Evolutionary conservation across 1,284 basidiomycete species (phyloP).

Genomic region (Ganoderma boninense): DNA sequence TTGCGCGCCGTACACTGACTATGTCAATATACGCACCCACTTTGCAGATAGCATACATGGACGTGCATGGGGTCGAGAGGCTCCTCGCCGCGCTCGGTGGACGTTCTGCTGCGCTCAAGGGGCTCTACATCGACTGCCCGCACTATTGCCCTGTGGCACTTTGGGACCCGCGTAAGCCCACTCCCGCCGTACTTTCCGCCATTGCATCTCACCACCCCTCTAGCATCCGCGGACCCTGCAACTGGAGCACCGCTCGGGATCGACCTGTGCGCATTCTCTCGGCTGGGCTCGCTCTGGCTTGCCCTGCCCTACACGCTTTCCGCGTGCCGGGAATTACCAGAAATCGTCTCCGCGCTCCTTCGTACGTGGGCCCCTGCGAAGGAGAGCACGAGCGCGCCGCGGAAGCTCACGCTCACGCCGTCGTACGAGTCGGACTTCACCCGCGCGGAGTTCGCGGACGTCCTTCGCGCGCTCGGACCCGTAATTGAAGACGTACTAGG

Average conservation of each 20-base stretch:
- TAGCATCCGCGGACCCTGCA: neutral
- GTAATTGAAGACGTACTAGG: neutral
- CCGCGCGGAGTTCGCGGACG: neutral
- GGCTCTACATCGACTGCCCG: slow-evolving; percentile 8
- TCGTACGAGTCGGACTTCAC: slow-evolving; percentile 3
- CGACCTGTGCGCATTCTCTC: neutral
- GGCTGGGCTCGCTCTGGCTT: neutral
- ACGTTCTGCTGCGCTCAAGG: neutral
- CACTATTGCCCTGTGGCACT: neutral
- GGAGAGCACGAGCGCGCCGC: no score
- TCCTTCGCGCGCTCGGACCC: neutral
- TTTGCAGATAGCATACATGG: neutral
- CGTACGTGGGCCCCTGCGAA: no score
- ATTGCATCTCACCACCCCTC: neutral
- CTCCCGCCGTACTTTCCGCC: neutral
- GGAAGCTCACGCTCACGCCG: neutral
- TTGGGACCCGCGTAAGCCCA: neutral
- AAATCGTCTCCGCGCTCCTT: no score
- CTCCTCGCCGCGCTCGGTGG: neutral
- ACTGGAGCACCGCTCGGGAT: neutral
- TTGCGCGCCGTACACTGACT: neutral
- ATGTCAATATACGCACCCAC: neutral
- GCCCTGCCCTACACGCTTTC: neutral
- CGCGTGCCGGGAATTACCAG: neutral
- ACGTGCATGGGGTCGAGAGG: neutral